Evolutionary conservation across 306 rosid species (phyloP).

Genomic region (Arachis hypogaea): DNA sequence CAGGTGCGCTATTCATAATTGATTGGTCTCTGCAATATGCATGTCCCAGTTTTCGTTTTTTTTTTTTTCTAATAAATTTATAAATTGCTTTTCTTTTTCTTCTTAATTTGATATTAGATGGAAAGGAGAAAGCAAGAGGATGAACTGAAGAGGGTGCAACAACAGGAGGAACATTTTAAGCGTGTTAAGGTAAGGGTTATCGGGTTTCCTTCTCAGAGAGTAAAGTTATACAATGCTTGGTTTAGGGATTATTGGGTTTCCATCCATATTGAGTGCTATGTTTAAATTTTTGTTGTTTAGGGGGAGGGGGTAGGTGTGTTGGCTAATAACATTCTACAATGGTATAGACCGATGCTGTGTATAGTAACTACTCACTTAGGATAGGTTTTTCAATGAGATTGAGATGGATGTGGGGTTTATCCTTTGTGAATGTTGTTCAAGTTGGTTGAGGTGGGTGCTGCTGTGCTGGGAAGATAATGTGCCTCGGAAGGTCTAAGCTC

Average conservation of each 20-base stretch:
- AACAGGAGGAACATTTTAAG: constrained; percentile 92
- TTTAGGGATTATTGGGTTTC: not conserved
- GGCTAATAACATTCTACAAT: constrained; percentile 8
- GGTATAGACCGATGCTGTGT: not conserved
- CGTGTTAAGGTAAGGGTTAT: constrained; percentile 76
- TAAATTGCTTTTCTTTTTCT: constrained; percentile 31
- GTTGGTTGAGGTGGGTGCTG: constrained; percentile 6
- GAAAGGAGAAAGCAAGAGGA: constrained; percentile 98
- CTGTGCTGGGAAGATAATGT: constrained; percentile 16
- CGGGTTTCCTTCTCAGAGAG: constrained; percentile 16
- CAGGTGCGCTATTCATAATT: constrained; percentile 61
- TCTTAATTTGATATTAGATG: constrained; percentile 61
- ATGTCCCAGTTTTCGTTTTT: constrained; percentile 1
- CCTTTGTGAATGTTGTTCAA: constrained; percentile 12
- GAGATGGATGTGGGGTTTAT: constrained; percentile 9
- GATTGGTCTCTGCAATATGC: constrained; percentile 25
- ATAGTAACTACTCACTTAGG: too few relatives aligned
- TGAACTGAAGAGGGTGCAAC: constrained; percentile 86
- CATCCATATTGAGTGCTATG: not conserved
- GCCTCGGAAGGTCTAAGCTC: constrained; percentile 28
- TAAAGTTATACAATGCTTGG: constrained; percentile 19
- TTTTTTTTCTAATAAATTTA: not conserved
- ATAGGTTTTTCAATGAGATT: not conserved
- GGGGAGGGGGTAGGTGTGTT: not conserved
- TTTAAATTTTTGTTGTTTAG: not conserved